A percentile compares a stretch with the other conserved stretches of the same genome.
Evolutionary conservation across 1,139 yeast species (phyloP).

Genomic region (Saccharomycopsis phalli): DNA sequence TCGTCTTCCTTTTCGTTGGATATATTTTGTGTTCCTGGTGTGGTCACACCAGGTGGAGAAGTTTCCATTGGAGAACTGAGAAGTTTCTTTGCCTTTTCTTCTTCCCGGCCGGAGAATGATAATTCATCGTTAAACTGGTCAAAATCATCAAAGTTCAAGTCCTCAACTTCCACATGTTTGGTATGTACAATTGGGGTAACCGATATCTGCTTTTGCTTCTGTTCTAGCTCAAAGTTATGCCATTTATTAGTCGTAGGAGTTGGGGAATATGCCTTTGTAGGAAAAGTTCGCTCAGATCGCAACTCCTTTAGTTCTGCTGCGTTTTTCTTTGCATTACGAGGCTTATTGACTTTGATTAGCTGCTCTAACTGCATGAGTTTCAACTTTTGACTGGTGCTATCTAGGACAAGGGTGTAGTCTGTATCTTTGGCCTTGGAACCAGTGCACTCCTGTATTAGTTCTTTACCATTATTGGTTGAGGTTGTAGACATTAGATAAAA

Average conservation of each 20-base stretch:
- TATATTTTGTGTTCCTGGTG: slow-evolving; percentile 1
- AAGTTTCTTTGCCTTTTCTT: slow-evolving; percentile 3
- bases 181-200: neutral
- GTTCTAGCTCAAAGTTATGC: slow-evolving; percentile 6
- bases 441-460: slow-evolving; percentile 11
- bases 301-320: slow-evolving; percentile 10
- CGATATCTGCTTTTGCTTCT: neutral
- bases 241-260: slow-evolving; percentile 1
- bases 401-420: slow-evolving; percentile 8
- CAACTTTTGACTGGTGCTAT: slow-evolving; percentile 1
- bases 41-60: neutral
- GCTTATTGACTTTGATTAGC: slow-evolving; percentile 14
- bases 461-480: slow-evolving; percentile 5
- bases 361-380: slow-evolving; percentile 6
- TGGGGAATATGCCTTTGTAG: neutral
- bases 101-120: slow-evolving; percentile 3
- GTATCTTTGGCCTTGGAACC: slow-evolving; percentile 9
- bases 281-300: neutral
- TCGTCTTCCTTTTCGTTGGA: slow-evolving; percentile 3
- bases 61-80: neutral
- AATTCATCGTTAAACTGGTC: slow-evolving; percentile 18
- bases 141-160: slow-evolving; percentile 17
- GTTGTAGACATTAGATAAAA: slow-evolving; percentile 11
- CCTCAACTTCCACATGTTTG: slow-evolving; percentile 9
- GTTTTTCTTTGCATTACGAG: slow-evolving; percentile 11